phyloP scores from a whole-genome alignment of 208 protist species.

The Acanthamoeba lenticulata region DNA sequence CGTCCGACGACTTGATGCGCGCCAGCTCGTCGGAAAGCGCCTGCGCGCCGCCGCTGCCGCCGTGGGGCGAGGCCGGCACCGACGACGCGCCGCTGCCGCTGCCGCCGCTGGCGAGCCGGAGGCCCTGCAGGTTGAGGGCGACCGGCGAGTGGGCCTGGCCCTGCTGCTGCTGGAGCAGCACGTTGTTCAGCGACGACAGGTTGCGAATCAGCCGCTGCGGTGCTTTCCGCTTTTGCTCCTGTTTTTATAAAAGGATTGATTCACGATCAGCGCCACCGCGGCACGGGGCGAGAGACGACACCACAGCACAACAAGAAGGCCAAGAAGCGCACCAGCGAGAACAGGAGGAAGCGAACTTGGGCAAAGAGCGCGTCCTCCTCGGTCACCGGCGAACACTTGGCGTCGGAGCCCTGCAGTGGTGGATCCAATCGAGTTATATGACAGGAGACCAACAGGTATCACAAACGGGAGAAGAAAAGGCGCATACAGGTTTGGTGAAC shows the following conservation, averaged over 20 bases:
- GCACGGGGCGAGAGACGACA: no score
- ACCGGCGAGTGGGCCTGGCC: no score
- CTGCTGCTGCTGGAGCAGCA: not conserved
- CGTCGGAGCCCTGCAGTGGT: not conserved
- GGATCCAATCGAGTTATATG: not conserved
- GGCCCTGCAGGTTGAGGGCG: not conserved
- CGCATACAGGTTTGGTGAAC: not conserved
- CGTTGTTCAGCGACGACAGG: not conserved
- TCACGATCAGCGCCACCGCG: no score
- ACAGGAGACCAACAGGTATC: not conserved
- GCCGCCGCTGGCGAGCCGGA: not conserved
- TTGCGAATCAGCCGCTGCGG: not conserved
- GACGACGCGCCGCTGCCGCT: not conserved
- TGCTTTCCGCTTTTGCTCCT: constrained; percentile 14
- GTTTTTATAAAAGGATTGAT: no score
- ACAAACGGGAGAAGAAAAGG: not conserved
- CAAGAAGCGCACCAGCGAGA: not conserved
- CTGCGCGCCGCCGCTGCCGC: no score
- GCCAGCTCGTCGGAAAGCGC: not conserved
- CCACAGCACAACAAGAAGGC: no score
- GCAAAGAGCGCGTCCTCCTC: not conserved
- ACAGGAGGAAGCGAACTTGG: not conserved
- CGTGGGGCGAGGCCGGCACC: not conserved
- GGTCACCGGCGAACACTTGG: not conserved
- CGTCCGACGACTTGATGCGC: not conserved